phyloP scores from a whole-genome alignment of 1,284 basidiomycete species.

The Crepidotus sp. region DNA sequence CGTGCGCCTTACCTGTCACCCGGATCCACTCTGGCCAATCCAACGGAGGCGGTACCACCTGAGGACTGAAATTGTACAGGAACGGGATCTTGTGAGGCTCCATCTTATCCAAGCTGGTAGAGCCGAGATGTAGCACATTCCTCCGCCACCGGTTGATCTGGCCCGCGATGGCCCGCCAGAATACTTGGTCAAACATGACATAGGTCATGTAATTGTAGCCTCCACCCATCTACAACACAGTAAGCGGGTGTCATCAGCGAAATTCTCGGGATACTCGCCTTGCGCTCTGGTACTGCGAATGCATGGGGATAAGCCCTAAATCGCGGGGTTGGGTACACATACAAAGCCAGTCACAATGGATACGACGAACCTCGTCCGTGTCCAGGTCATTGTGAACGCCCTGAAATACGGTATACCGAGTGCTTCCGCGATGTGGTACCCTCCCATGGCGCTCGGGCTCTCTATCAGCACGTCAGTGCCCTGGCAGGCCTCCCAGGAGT shows the following conservation, averaged over 20 bases:
- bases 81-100: conserved; percentile 96
- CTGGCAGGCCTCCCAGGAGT: conserved; percentile 94
- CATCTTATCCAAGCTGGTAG: conserved; percentile 87
- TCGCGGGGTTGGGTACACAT: background rate
- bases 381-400: conserved; percentile 85
- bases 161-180: conserved; percentile 89
- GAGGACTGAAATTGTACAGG: conserved; percentile 93
- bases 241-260: conserved; percentile 18
- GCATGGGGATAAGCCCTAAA: conserved; percentile 90
- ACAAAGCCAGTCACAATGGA: background rate
- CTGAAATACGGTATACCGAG: conserved; percentile 89
- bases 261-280: conserved; percentile 33
- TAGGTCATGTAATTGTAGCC: conserved; percentile 97
- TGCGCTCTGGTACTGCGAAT: conserved; percentile 90
- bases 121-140: conserved; percentile 64
- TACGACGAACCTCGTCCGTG: conserved; percentile 51
- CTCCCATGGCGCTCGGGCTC: conserved; percentile 96
- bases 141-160: conserved; percentile 95
- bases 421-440: conserved; percentile 96
- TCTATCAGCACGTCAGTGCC: conserved; percentile 90
- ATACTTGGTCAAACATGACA: conserved; percentile 95
- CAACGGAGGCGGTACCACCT: conserved; percentile 79
- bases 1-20: conserved; percentile 59
- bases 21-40: conserved; percentile 99
- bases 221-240: conserved; percentile 69